These are phyloP conservation scores for Nissolia schottii DNA, from an alignment of 306 rosid species.

Conservation along the genomic window DNA sequence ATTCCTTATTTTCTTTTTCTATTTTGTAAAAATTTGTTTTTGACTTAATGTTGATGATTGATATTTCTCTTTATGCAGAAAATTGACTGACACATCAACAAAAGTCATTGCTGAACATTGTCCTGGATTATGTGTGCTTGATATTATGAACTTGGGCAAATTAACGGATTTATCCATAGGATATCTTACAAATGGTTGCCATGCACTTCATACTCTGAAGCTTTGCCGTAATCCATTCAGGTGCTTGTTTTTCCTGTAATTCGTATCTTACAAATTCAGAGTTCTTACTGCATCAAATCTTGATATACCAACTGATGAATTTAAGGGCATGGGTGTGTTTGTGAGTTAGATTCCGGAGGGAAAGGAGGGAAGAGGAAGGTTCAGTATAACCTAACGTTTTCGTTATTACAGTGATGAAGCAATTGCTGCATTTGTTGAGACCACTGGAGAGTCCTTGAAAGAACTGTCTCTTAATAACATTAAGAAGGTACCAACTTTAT, in stretches of 20 bases:
- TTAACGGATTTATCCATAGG: slow-evolving; percentile 63
- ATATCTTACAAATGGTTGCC: slow-evolving; percentile 82
- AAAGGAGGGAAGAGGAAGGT: background rate
- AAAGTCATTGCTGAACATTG: slow-evolving; percentile 69
- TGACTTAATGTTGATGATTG: slow-evolving; percentile 11
- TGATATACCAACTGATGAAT: background rate
- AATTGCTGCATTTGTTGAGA: slow-evolving; percentile 79
- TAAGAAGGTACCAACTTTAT: slow-evolving; percentile 46
- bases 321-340: background rate
- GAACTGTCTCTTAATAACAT: slow-evolving; percentile 75
- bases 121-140: slow-evolving; percentile 48
- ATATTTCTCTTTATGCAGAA: slow-evolving; percentile 49
- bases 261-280: background rate
- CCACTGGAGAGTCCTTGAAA: slow-evolving; percentile 49
- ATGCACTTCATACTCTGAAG: slow-evolving; percentile 50
- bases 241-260: slow-evolving; percentile 32
- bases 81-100: slow-evolving; percentile 70
- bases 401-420: slow-evolving; percentile 68
- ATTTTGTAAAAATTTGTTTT: slow-evolving; percentile 1
- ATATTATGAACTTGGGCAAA: slow-evolving; percentile 52
- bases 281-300: background rate
- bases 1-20: slow-evolving; percentile 8
- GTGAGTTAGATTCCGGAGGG: background rate
- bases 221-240: slow-evolving; percentile 76
- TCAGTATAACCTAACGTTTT: background rate